Evolutionary conservation across 2,329 filamentous ascomycete genomes (phyloP).

Genomic region (Diaporthe humulicola): DNA sequence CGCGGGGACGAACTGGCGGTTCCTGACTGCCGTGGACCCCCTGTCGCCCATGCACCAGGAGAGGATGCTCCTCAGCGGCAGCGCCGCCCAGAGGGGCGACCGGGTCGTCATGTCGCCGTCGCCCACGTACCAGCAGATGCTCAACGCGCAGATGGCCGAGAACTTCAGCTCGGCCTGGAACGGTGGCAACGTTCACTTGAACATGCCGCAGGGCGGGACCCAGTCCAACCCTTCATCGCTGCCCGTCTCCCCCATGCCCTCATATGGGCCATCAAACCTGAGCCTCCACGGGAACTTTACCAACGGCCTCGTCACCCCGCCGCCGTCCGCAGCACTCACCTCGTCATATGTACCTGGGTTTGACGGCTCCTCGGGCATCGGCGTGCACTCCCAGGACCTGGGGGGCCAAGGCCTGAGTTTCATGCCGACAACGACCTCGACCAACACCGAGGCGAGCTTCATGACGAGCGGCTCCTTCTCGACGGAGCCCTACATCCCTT

Average conservation of each 20-base stretch:
- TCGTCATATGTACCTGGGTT: slow-evolving; percentile 61
- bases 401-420: slow-evolving; percentile 53
- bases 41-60: slow-evolving; percentile 71
- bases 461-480: slow-evolving; percentile 42
- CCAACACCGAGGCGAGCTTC: slow-evolving; percentile 48
- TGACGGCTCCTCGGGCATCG: slow-evolving; percentile 47
- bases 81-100: slow-evolving; percentile 50
- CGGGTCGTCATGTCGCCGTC: slow-evolving; percentile 66
- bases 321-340: slow-evolving; percentile 65
- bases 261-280: slow-evolving; percentile 41
- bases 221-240: slow-evolving; percentile 36
- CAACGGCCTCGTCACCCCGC: slow-evolving; percentile 68
- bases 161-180: slow-evolving; percentile 66
- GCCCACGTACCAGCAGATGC: slow-evolving; percentile 63
- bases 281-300: slow-evolving; percentile 64
- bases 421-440: slow-evolving; percentile 51
- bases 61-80: slow-evolving; percentile 53
- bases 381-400: slow-evolving; percentile 43
- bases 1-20: slow-evolving; percentile 71
- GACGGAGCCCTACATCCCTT: slow-evolving; percentile 47
- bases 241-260: slow-evolving; percentile 36
- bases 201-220: slow-evolving; percentile 10
- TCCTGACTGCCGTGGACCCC: slow-evolving; percentile 72
- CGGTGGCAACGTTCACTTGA: slow-evolving; percentile 40
- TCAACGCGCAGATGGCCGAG: slow-evolving; percentile 69